phyloP scores from a whole-genome alignment of 805 yeast genomes.

The Schwanniomyces polymorphus region DNA sequence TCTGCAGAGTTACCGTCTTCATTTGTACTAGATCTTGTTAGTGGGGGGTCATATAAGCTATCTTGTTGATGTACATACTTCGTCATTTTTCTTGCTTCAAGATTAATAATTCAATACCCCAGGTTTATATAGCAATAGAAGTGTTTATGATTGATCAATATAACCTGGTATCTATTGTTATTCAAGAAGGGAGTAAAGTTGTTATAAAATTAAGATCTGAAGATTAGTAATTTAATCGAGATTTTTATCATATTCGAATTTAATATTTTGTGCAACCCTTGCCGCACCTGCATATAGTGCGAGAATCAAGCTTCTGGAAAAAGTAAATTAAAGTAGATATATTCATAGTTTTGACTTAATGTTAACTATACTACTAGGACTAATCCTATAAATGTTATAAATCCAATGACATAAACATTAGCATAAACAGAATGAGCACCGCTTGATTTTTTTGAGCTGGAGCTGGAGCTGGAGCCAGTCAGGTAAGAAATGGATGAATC shows the following conservation, averaged over 20 bases:
- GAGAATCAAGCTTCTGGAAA: no score
- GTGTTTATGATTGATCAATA: not conserved
- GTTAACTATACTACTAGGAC: not conserved
- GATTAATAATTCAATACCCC: not conserved
- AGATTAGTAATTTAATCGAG: not conserved
- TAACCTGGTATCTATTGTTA: not conserved
- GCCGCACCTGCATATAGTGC: no score
- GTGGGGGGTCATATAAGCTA: not conserved
- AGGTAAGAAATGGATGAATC: slow-evolving; percentile 15
- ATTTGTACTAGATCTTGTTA: not conserved
- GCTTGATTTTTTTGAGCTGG: not conserved
- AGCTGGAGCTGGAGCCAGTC: slow-evolving; percentile 4
- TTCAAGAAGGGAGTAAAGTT: not conserved
- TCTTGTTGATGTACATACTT: not conserved
- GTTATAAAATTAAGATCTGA: not conserved
- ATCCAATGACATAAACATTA: not conserved
- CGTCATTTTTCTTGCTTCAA: not conserved
- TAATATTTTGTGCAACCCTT: not conserved
- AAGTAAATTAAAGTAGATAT: no score
- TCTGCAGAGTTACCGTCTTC: not conserved
- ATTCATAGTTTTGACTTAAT: not conserved
- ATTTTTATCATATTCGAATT: not conserved
- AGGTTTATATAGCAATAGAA: not conserved
- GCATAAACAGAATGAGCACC: not conserved
- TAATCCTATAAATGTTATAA: not conserved